Conservation (phyloP, 495 filamentous ascomycete species). For the Penicillium bialowiezense region DNA sequence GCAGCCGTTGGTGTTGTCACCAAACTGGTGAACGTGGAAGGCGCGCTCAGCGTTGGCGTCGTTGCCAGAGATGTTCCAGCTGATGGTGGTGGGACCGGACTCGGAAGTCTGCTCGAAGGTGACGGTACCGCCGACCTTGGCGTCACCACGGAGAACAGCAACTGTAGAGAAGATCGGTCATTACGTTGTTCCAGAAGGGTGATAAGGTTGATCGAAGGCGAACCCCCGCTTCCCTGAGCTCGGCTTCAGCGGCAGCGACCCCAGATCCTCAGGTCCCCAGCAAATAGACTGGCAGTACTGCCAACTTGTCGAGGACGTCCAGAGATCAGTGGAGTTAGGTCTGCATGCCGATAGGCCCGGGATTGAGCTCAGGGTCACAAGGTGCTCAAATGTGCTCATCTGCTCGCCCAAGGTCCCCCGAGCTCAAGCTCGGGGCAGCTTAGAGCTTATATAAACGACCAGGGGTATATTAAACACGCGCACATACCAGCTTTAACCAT, state of each 20-base stretch:
- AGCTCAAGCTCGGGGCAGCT: conserved; percentile 35
- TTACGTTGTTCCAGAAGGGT: conserved; percentile 15
- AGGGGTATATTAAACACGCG: conserved; percentile 4
- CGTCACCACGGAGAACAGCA: conserved; percentile 94
- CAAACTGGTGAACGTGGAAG: conserved; percentile 97
- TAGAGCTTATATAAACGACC: conserved; percentile 1
- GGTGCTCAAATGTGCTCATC: conserved; percentile 58
- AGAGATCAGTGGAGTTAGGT: conserved; percentile 12
- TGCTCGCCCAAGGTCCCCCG: conserved; percentile 41
- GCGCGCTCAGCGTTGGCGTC: conserved; percentile 94
- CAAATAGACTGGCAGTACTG: conserved; percentile 6
- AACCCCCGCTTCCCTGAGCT: too few relatives aligned
- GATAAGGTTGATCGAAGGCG: background rate
- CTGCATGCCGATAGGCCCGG: conserved; percentile 34
- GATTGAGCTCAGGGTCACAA: conserved; percentile 28
- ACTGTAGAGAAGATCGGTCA: conserved; percentile 50
- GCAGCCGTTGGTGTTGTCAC: conserved; percentile 99
- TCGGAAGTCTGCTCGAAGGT: conserved; percentile 91
- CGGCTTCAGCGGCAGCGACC: too few relatives aligned
- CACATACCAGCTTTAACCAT: conserved; percentile 95
- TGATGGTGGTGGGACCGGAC: conserved; percentile 74
- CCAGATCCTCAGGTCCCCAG: background rate
- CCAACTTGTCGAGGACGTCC: background rate
- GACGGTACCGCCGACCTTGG: conserved; percentile 85
- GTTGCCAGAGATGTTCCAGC: conserved; percentile 89